phyloP scores from a whole-genome alignment of 495 filamentous ascomycete genomes.

The Penicillium atrosanguineum region DNA sequence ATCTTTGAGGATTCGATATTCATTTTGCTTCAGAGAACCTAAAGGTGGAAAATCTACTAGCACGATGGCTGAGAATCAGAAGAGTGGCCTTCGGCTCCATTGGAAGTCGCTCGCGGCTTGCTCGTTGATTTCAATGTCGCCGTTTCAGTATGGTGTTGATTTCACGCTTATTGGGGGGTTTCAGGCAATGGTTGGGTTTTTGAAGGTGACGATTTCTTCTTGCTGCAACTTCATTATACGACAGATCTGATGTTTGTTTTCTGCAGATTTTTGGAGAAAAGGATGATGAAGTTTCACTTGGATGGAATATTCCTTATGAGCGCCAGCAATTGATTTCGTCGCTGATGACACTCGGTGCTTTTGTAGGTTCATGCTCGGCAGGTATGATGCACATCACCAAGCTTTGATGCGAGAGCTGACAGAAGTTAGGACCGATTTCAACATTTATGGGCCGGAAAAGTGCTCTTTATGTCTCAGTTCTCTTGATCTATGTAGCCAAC shows the following conservation, averaged over 20 bases:
- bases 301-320: constrained; percentile 53
- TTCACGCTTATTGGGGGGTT: constrained; percentile 60
- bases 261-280: constrained; percentile 19
- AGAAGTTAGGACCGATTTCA: constrained; percentile 41
- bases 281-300: constrained; percentile 41
- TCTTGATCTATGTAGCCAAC: constrained; percentile 48
- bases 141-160: constrained; percentile 64
- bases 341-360: constrained; percentile 60
- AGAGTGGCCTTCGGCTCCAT: constrained; percentile 18
- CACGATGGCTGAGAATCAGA: constrained; percentile 9
- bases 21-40: neutral
- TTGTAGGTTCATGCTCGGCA: constrained; percentile 52
- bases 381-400: constrained; percentile 1
- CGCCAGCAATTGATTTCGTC: constrained; percentile 41
- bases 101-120: constrained; percentile 23
- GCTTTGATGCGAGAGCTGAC: neutral
- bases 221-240: neutral
- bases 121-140: constrained; percentile 25
- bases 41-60: neutral
- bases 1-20: neutral
- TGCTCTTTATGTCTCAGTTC: constrained; percentile 48
- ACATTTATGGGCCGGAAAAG: constrained; percentile 45
- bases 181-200: constrained; percentile 62
- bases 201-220: constrained; percentile 34
- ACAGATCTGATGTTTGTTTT: neutral